Percentiles rank a stretch among this genome's conserved stretches.
These are phyloP conservation scores for Fusarium zealandicum DNA, from an alignment of 2,329 filamentous ascomycete species.

Conservation along the genomic window DNA sequence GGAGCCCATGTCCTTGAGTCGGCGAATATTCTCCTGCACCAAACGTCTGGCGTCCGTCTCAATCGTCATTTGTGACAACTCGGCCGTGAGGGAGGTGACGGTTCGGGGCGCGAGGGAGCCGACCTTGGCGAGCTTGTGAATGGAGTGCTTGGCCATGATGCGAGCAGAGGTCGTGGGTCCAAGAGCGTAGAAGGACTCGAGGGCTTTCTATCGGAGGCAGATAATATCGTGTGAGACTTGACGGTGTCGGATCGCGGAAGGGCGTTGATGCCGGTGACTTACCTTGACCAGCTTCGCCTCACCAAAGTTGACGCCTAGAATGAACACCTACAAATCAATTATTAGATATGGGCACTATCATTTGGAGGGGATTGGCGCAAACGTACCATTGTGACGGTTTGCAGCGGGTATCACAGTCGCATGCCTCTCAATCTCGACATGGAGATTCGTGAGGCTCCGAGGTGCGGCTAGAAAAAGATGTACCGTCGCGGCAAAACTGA, in stretches of 20 bases:
- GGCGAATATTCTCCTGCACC: conserved; percentile 82
- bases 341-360: not conserved
- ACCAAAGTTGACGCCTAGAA: conserved; percentile 85
- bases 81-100: conserved; percentile 80
- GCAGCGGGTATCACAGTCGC: conserved; percentile 31
- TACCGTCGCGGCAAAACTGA: conserved; percentile 37
- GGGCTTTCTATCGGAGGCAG: conserved; percentile 62
- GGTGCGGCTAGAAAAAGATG: conserved; percentile 33
- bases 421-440: conserved; percentile 33
- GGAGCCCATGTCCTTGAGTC: conserved; percentile 88
- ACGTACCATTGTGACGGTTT: conserved; percentile 39
- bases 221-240: conserved; percentile 19
- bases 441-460: conserved; percentile 1
- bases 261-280: conserved; percentile 44
- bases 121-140: conserved; percentile 83
- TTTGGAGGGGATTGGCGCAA: not conserved
- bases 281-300: conserved; percentile 86
- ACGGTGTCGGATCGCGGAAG: not conserved
- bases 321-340: conserved; percentile 69
- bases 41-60: conserved; percentile 85
- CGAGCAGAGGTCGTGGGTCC: conserved; percentile 73
- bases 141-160: conserved; percentile 87
- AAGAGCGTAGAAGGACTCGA: conserved; percentile 87
- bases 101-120: conserved; percentile 78
- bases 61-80: conserved; percentile 90